phyloP scores from a whole-genome alignment of 768 basidiomycete species.

The Rossbeevera mucosa region DNA sequence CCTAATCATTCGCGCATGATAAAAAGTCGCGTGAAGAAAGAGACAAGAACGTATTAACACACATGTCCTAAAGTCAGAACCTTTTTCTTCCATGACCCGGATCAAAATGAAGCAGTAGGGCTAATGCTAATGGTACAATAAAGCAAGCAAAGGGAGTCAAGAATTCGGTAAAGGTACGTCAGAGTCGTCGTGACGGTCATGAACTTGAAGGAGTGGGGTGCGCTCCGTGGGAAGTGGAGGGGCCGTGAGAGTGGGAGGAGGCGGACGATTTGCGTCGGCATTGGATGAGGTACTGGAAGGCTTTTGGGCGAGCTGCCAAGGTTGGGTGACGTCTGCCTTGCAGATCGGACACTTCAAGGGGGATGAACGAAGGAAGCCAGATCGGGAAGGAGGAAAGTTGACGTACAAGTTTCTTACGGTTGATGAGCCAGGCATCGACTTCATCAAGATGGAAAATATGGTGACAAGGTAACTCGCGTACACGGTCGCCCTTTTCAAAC shows the following conservation, averaged over 20 bases:
- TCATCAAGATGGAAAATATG: constrained; percentile 94
- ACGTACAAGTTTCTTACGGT: constrained; percentile 87
- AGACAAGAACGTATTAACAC: constrained; percentile 6
- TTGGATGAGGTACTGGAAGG: constrained; percentile 1
- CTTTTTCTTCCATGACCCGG: not conserved
- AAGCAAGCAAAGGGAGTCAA: constrained; percentile 15
- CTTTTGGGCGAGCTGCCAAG: constrained; percentile 30
- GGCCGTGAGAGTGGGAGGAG: constrained; percentile 8
- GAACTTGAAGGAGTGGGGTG: constrained; percentile 32
- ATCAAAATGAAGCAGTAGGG: constrained; percentile 5
- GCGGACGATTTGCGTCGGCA: constrained; percentile 1
- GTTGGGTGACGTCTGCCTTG: constrained; percentile 86
- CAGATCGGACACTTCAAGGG: constrained; percentile 77
- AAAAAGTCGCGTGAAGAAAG: constrained; percentile 11
- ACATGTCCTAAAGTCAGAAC: constrained; percentile 7
- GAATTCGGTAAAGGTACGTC: constrained; percentile 10
- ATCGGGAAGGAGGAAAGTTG: not conserved
- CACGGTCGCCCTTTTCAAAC: constrained; percentile 83
- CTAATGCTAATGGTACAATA: constrained; percentile 23
- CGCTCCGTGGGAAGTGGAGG: constrained; percentile 26
- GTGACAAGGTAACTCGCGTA: constrained; percentile 88
- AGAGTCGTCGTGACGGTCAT: constrained; percentile 13
- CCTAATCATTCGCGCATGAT: constrained; percentile 18
- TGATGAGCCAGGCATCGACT: constrained; percentile 88
- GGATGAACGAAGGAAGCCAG: constrained; percentile 4